Evolutionary conservation across 306 rosid genomes (phyloP), one percentile per base, ranked within the genome.

Genomic region (Hippophae gyantsensis): DNA sequence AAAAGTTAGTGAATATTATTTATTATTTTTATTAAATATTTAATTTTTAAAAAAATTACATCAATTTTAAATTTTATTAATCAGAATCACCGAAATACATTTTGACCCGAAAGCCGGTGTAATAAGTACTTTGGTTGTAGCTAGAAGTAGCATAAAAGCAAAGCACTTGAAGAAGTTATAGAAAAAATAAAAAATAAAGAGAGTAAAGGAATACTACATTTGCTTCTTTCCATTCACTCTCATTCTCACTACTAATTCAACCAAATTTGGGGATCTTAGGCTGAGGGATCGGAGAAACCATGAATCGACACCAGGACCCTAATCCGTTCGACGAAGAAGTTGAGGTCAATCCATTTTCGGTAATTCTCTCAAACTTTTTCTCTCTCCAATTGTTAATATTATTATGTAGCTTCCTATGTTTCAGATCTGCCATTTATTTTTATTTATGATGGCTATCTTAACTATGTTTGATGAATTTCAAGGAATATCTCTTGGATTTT

Each of bases 341-440:
- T 2, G 92, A 74, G 77, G 93, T 85, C 75, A 92, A 87, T 83
- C 98, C 98, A 0, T 92, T 87, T 42, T 92, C 96, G 95, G 98
- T 92, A 83, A 72, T 61, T 42, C 38, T 32, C 38, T 32, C 23
- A 18, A 18, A 18, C 23, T 18, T 52, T 54, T 66, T 65, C 51
- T 48, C 53, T 44, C 61, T 32, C 38, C 38, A 12, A 58, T 9
- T 50, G 41, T 27, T 10, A 46, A 32, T 32, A 32, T 32, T 32
- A 32, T 2, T 32, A 32, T 32, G 38, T 11, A 38, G 10, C 42
- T 25, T 43, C n/a, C 41, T 45, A 13, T 45, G 0, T n/a, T 65
- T 60, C 73, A 74, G 87, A 86, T 86, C 92, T 65, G 5, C 32
- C 10, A 41, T 26, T 62, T 23, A 10, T 66, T 75, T 59, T 63